These are phyloP conservation scores for Coelastrella sp. DNA, from an alignment of 139 green algal genomes.

Conservation along the genomic window DNA sequence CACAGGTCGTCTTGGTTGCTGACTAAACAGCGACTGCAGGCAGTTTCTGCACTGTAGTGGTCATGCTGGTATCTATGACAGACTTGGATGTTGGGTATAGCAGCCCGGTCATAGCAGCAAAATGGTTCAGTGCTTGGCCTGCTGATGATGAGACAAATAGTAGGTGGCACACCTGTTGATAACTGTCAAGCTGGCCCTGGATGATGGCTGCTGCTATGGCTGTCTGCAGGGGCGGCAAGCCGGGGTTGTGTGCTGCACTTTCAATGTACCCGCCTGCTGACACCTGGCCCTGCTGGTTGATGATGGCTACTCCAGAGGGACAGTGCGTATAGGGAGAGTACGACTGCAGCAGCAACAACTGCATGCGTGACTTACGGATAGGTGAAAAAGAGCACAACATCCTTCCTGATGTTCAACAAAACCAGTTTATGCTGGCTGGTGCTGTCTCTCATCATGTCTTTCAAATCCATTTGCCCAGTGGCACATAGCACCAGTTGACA, in stretches of 20 bases:
- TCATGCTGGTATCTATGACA: no score
- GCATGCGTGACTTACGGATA: background rate
- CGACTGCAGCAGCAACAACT: slow-evolving; percentile 46
- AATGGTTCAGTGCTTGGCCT: no score
- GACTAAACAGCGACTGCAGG: background rate
- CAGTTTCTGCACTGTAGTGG: no score
- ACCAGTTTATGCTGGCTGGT: background rate
- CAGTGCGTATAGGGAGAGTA: slow-evolving; percentile 88
- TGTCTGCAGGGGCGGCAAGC: slow-evolving; percentile 79
- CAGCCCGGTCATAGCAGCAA: background rate
- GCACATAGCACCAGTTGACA: background rate
- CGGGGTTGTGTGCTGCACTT: slow-evolving; percentile 90
- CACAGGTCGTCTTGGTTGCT: background rate
- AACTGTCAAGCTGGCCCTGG: slow-evolving; percentile 63
- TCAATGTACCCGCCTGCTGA: slow-evolving; percentile 82
- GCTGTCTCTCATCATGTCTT: background rate
- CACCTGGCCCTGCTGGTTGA: slow-evolving; percentile 58
- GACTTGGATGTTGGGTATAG: background rate
- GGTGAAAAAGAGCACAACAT: background rate
- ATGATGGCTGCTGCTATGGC: slow-evolving; percentile 77
- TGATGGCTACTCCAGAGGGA: slow-evolving; percentile 75
- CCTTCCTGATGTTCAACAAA: background rate
- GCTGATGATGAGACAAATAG: background rate
- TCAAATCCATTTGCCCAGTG: background rate
- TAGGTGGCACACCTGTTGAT: slow-evolving; percentile 9